phyloP scores from a whole-genome alignment of 805 yeast genomes.

The Zygoascus biomembranicola region DNA sequence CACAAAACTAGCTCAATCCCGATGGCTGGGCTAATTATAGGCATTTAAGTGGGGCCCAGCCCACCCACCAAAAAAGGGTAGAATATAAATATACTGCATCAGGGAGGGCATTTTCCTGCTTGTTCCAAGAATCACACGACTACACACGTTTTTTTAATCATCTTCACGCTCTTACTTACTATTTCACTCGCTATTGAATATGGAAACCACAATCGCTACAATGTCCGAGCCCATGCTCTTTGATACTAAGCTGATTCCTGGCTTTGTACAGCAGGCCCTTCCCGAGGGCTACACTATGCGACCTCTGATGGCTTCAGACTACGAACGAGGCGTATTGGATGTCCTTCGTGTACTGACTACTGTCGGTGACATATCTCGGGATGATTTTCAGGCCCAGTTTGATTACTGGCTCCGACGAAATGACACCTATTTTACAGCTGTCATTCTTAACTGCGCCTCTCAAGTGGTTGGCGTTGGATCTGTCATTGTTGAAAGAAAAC shows the following conservation, averaged over 20 bases:
- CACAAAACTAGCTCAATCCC: background rate
- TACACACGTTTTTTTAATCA: too few relatives aligned
- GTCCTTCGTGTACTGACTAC: constrained; percentile 66
- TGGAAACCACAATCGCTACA: background rate
- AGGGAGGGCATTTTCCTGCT: too few relatives aligned
- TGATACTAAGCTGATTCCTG: constrained; percentile 22
- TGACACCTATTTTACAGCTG: constrained; percentile 58
- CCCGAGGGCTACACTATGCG: constrained; percentile 70
- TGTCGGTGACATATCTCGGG: constrained; percentile 61
- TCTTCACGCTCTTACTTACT: too few relatives aligned
- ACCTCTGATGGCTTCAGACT: constrained; percentile 47
- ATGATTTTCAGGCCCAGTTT: constrained; percentile 43
- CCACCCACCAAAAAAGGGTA: background rate
- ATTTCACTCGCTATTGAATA: background rate
- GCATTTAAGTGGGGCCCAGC: background rate
- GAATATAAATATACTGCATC: background rate
- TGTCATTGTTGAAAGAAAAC: constrained; percentile 67
- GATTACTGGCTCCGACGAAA: constrained; percentile 47
- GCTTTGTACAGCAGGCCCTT: constrained; percentile 17
- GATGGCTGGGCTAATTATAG: background rate
- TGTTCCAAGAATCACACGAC: too few relatives aligned
- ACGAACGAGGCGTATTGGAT: constrained; percentile 50
- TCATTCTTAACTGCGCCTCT: constrained; percentile 47
- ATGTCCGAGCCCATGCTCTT: constrained; percentile 15
- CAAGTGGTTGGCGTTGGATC: constrained; percentile 77